phyloP scores from a whole-genome alignment of 2,329 filamentous ascomycete genomes.

The Endocalyx cinctus region DNA sequence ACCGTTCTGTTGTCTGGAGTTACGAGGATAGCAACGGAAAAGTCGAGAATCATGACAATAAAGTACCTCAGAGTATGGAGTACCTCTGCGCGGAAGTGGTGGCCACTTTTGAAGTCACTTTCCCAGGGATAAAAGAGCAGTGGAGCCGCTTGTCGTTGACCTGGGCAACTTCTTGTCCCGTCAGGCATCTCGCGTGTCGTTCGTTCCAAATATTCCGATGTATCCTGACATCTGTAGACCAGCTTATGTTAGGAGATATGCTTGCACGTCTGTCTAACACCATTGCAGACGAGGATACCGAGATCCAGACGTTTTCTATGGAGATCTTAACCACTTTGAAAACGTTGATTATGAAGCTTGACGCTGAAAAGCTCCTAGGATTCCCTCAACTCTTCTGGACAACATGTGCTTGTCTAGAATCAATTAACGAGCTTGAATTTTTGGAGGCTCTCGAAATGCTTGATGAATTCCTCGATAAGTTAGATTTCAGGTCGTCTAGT shows the following conservation, averaged over 20 bases:
- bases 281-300: constrained; percentile 87
- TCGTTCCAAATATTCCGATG: constrained; percentile 98
- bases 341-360: constrained; percentile 81
- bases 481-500: constrained; percentile 69
- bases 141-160: constrained; percentile 88
- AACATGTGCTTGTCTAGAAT: constrained; percentile 91
- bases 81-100: constrained; percentile 77
- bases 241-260: constrained; percentile 95
- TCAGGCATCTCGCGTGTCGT: constrained; percentile 88
- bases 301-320: constrained; percentile 96
- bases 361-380: constrained; percentile 72
- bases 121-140: constrained; percentile 80
- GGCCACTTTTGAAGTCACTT: constrained; percentile 77
- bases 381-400: constrained; percentile 98
- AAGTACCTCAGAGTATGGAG: constrained; percentile 84
- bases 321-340: constrained; percentile 94
- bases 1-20: constrained; percentile 81
- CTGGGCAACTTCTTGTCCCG: constrained; percentile 96
- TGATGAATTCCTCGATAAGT: constrained; percentile 75
- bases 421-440: constrained; percentile 94
- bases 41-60: constrained; percentile 66
- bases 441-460: constrained; percentile 89
- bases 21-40: constrained; percentile 90
- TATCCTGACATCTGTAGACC: constrained; percentile 84
- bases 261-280: constrained; percentile 92